Base-by-base conservation (phyloP, 2,329 filamentous ascomycete genomes). In the Sphaceloma murrayae region DNA sequence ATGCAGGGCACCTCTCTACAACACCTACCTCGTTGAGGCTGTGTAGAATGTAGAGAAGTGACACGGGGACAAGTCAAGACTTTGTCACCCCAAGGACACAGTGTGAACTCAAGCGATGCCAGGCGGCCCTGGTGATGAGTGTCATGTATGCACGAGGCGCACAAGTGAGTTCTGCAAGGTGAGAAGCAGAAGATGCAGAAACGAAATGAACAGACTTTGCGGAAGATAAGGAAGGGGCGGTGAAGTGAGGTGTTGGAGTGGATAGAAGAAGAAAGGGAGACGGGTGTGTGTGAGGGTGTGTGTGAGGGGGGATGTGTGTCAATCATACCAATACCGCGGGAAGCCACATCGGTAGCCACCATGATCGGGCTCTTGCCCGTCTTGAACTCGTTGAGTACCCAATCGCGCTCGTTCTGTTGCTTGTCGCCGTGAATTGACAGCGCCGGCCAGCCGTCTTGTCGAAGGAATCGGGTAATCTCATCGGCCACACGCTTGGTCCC, bases 261-360 rank as follows among this genome's bases (percentile, higher is more conserved):
- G n/a, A n/a, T n/a, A 48, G 49, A 59, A 58, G 53, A 60, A 60
- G 59, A 53, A 58, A 59, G 48, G 52, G 50, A 46, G 49, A 53
- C 50, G 49, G 50, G 46, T 42, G 49, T 56, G 54, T 3, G 24
- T 29, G 57, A 56, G 53, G 56, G 56, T 54, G 52, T 51, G 50
- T 52, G 56, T 65, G 51, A 59, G 58, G 59, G 60, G 53, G 59
- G 59, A 27, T 7, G 67, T 65, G 69, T 70, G 69, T 74, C 72
- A 78, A 83, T 89, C 87, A 94, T 93, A 95, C 91, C 91, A 72
- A 98, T 95, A 86, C 91, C 91, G 88, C 91, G 91, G 64, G 91
- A 96, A 71, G 91, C 91, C 70, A 98, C 91, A 63, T 96, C 91
- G 55, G 91, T 98, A 71, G 91, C 91, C 72, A 98, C 91, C 88